Percentiles rank a stretch among this genome's conserved stretches.
Evolutionary conservation across 2,329 filamentous ascomycete genomes (phyloP).

Genomic region (Diaporthe citrichinensis): DNA sequence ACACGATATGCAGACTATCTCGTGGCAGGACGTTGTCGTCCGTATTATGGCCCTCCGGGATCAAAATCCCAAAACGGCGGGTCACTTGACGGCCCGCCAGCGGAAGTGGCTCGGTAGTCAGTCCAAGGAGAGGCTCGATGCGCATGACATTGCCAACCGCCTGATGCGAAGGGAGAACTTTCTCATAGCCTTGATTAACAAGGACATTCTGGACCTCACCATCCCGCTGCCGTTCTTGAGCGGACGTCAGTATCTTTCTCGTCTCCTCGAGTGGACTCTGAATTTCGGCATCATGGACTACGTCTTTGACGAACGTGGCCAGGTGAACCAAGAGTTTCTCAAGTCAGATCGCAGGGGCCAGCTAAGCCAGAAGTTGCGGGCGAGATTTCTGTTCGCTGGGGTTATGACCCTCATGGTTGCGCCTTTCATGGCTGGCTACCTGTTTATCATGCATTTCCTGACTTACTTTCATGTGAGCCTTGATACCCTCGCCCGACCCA

Average conservation of each 20-base stretch:
- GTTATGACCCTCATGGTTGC: constrained; percentile 89
- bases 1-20: constrained; percentile 91
- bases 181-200: constrained; percentile 96
- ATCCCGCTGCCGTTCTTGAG: constrained; percentile 87
- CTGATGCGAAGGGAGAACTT: constrained; percentile 98
- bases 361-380: constrained; percentile 82
- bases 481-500: not conserved
- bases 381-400: constrained; percentile 85
- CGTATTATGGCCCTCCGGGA: constrained; percentile 88
- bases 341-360: constrained; percentile 84
- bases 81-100: constrained; percentile 65
- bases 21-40: constrained; percentile 92
- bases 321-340: constrained; percentile 88
- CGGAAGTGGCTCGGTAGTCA: constrained; percentile 80
- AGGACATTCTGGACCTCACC: constrained; percentile 90
- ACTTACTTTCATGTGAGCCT: constrained; percentile 87
- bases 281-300: constrained; percentile 93
- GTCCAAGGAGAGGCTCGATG: constrained; percentile 94
- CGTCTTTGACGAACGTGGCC: constrained; percentile 90
- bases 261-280: constrained; percentile 92
- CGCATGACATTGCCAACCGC: constrained; percentile 96
- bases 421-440: constrained; percentile 88
- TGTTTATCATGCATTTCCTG: constrained; percentile 91
- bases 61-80: constrained; percentile 84
- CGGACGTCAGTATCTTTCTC: constrained; percentile 86